Base-by-base conservation (phyloP, 129 eudicot species). In the Centella asiatica region DNA sequence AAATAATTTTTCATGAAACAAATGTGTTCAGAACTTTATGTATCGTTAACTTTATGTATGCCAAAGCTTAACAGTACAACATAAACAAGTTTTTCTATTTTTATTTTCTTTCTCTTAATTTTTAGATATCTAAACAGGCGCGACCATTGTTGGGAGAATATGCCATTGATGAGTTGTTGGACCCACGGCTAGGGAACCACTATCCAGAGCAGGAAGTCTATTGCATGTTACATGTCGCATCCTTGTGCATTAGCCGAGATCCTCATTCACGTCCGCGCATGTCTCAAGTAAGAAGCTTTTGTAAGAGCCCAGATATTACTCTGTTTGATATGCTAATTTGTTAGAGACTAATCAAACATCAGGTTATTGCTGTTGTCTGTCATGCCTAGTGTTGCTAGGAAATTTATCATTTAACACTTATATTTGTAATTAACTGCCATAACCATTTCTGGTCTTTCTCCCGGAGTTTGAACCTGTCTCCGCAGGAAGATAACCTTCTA, bases 181-280 rank as follows among this genome's bases (percentile, higher is more conserved):
- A 93, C 64, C 99, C 99, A 3, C 83, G 85, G 24, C 60, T 93
- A 49, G 74, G 78, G 46, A 75, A 71, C 81, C 69, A 58, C 32
- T 93, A 82, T 59, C 74, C 83, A 6, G 99, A 93, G 69, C 72
- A 75, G 44, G 99, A 93, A 56, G 93, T 85, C 45, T 77, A 82
- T 34, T 88, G 87, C 76, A 83, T 93, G 95, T 72, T 93, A 72
- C 99, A 85, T 66, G 96, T 96, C 36, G 96, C 99, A 25, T 80
- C 93, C 42, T 50, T 93, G 77, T 93, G 99, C 80, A 84, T 93
- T 11, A 81, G 84, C 36, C 71, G 95, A 44, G 99, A 93, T 69
- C 99, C 99, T 59, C 99, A 93, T 39, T 66, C 76, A n/a, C 83
- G 99, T 44, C 96, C 99, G 49, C 95, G 99, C 57, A 93, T 93